Evolutionary conservation across 176 grass and related monocot species (phyloP).

Genomic region (Thalia dealbata): DNA sequence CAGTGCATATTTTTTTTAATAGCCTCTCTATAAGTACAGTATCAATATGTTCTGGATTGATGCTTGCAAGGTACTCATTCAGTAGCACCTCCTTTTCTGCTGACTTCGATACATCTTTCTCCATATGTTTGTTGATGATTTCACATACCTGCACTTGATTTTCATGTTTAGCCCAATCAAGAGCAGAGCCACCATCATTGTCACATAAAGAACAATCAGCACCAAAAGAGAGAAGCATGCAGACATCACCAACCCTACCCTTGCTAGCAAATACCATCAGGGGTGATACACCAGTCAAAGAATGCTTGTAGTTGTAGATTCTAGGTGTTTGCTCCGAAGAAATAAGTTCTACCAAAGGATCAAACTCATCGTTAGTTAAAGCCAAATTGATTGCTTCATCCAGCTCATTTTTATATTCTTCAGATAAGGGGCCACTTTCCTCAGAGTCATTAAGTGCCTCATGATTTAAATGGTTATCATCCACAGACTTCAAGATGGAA

Average conservation of each 20-base stretch:
- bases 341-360: conserved; percentile 85
- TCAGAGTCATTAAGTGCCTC: conserved; percentile 20
- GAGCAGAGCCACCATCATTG: conserved; percentile 47
- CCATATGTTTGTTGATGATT: conserved; percentile 68
- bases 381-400: conserved; percentile 89
- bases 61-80: conserved; percentile 67
- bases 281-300: conserved; percentile 69
- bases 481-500: conserved; percentile 53
- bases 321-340: conserved; percentile 49
- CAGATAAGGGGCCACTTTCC: conserved; percentile 33
- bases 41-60: conserved; percentile 69
- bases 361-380: conserved; percentile 74
- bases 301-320: conserved; percentile 81
- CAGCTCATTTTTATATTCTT: conserved; percentile 59
- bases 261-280: conserved; percentile 90
- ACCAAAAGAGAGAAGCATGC: conserved; percentile 91
- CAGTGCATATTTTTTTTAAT: conserved; percentile 66
- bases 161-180: conserved; percentile 71
- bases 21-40: conserved; percentile 58
- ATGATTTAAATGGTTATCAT: conserved; percentile 56
- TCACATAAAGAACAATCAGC: conserved; percentile 65
- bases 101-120: conserved; percentile 43
- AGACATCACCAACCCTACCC: conserved; percentile 73
- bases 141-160: conserved; percentile 57
- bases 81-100: conserved; percentile 55